Evolutionary conservation across 257 asterid species (phyloP), one percentile per base, ranked within the genome.

Genomic region (Forsythia suspensa): DNA sequence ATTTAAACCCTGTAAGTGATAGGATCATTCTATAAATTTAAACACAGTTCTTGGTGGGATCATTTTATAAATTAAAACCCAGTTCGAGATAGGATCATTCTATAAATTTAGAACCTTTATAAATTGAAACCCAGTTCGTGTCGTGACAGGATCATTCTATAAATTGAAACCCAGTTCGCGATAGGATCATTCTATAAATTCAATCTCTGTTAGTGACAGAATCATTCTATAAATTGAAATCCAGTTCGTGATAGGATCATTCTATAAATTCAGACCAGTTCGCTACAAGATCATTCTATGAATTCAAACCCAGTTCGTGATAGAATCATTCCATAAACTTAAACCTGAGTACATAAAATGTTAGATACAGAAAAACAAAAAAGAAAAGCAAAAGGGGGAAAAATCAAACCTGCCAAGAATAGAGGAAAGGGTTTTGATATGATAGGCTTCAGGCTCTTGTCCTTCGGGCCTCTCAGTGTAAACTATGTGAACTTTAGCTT

Each of bases 401-500:
- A 16, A 66, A 24, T 5, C 4, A 73, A 36, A 95, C 98, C 98
- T 91, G 89, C 98, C 98, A 77, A 91, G 82, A 85, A 93, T 91
- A 85, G 93, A 88, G 43, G 93, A 38, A 55, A 95, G 97, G 73
- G 94, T 91, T 72, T 77, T 88, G 95, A 93, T 76, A 74, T 93
- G 95, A 75, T 85, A 87, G 18, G 70, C 91, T 46, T 90, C 95
- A 0, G 93, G 94, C 70, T 90, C 95, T 55, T 78, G 86, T 78
- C 87, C 93, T 43, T 89, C 79, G 8, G 97, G 97, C 15, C 71
- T 87, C 83, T 91, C 96, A 7, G 97, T 93, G 73, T 93, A 93
- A 51, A 95, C 90, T 48, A 93, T 95, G 86, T 92, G 94, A 63
- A 92, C 97, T 80, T 84, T 88, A 15, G 97, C 90, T 16, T 88